Conservation (phyloP, 1,284 basidiomycete genomes). For the Malassezia brasiliensis region DNA sequence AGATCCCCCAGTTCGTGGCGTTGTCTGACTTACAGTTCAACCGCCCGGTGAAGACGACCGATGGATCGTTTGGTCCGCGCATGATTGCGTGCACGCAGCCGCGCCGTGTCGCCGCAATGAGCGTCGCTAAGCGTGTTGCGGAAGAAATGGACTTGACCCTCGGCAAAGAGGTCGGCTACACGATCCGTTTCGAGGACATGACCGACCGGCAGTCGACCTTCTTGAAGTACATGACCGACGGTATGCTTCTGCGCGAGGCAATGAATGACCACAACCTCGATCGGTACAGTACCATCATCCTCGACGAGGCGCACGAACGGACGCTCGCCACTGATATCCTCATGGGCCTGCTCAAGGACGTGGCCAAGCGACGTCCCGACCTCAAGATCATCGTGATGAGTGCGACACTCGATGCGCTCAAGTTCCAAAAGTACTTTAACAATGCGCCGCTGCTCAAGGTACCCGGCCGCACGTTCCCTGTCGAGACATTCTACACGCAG, state of each 20-base stretch:
- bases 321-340: constrained; percentile 96
- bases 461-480: constrained; percentile 88
- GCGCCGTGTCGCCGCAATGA: constrained; percentile 92
- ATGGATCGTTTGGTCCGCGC: constrained; percentile 59
- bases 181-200: constrained; percentile 97
- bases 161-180: constrained; percentile 91
- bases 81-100: constrained; percentile 96
- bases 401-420: constrained; percentile 89
- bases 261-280: constrained; percentile 87
- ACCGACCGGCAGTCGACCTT: constrained; percentile 52
- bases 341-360: constrained; percentile 73
- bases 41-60: constrained; percentile 27
- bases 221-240: constrained; percentile 84
- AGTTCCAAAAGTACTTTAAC: constrained; percentile 93
- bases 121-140: constrained; percentile 93
- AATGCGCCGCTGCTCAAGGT: constrained; percentile 89
- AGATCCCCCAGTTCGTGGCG: constrained; percentile 95
- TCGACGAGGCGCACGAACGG: constrained; percentile 97
- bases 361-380: constrained; percentile 71
- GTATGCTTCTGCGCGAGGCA: constrained; percentile 87
- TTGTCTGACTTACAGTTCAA: constrained; percentile 81
- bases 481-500: constrained; percentile 88
- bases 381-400: constrained; percentile 98
- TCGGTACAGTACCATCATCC: constrained; percentile 90
- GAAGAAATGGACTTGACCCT: constrained; percentile 95